phyloP scores from a whole-genome alignment of 345 rosid genomes.

The Turritis glabra region DNA sequence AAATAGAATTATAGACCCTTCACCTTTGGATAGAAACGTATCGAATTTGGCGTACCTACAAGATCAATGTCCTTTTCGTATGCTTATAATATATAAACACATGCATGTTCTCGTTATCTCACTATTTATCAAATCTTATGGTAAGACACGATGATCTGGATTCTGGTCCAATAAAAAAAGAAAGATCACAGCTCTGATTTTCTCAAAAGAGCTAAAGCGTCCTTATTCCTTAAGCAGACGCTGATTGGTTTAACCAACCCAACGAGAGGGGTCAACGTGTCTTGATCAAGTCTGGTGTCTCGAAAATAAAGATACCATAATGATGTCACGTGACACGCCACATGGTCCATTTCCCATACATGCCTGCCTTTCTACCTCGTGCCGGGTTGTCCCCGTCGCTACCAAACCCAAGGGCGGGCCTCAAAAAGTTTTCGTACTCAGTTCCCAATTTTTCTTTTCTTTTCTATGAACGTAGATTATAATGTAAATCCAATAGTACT shows the following conservation, averaged over 20 bases:
- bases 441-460: slow-evolving; percentile 9
- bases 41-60: slow-evolving; percentile 40
- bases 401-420: slow-evolving; percentile 36
- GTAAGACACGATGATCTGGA: slow-evolving; percentile 21
- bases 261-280: slow-evolving; percentile 25
- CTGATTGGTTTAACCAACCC: slow-evolving; percentile 6
- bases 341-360: slow-evolving; percentile 30
- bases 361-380: slow-evolving; percentile 15
- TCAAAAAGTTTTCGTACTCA: slow-evolving; percentile 10
- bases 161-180: slow-evolving; percentile 17
- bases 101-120: slow-evolving; percentile 17
- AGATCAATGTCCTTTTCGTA: slow-evolving; percentile 27
- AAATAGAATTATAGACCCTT: slow-evolving; percentile 2
- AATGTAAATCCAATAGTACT: not conserved
- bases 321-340: slow-evolving; percentile 26
- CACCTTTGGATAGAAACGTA: slow-evolving; percentile 29
- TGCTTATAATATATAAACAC: not conserved
- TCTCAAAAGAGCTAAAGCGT: slow-evolving; percentile 31
- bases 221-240: slow-evolving; percentile 24
- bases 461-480: not conserved
- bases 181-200: slow-evolving; percentile 25
- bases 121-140: not conserved
- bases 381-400: slow-evolving; percentile 37
- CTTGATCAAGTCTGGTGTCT: slow-evolving; percentile 5
- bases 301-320: slow-evolving; percentile 9